These are phyloP conservation scores for Boletales sp. DNA, from an alignment of 768 basidiomycete genomes.

Conservation along the genomic window DNA sequence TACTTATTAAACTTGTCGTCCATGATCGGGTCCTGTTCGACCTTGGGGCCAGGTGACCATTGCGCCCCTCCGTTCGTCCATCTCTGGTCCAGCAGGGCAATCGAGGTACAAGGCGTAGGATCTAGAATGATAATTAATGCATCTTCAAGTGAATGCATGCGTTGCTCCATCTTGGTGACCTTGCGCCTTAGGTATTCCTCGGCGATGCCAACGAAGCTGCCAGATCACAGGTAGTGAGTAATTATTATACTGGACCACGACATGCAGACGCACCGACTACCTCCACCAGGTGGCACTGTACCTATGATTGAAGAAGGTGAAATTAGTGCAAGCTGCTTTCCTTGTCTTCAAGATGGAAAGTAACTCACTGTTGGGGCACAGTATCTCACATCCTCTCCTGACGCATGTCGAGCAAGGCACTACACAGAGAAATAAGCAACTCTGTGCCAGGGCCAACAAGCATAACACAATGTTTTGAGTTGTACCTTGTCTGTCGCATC, in stretches of 20 bases:
- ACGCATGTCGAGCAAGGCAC: constrained; percentile 42
- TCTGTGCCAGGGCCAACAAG: neutral
- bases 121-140: constrained; percentile 47
- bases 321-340: too few species aligned
- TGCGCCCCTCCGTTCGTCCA: constrained; percentile 28
- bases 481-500: constrained; percentile 25
- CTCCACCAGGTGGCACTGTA: constrained; percentile 53
- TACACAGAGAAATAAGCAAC: constrained; percentile 6
- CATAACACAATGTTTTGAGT: neutral
- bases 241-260: neutral
- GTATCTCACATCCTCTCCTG: constrained; percentile 43
- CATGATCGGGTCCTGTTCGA: neutral
- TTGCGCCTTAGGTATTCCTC: constrained; percentile 51
- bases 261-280: constrained; percentile 41
- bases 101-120: constrained; percentile 35
- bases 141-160: constrained; percentile 53
- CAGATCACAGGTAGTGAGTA: neutral
- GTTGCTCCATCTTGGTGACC: constrained; percentile 42
- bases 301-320: constrained; percentile 25
- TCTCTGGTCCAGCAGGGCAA: constrained; percentile 39
- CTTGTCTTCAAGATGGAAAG: neutral
- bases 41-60: constrained; percentile 14
- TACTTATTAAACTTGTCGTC: constrained; percentile 11
- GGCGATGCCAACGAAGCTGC: constrained; percentile 49
- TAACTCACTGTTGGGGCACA: constrained; percentile 50